Conservation (phyloP, 169 alveolate genomes). For the Eimeria falciformis region DNA sequence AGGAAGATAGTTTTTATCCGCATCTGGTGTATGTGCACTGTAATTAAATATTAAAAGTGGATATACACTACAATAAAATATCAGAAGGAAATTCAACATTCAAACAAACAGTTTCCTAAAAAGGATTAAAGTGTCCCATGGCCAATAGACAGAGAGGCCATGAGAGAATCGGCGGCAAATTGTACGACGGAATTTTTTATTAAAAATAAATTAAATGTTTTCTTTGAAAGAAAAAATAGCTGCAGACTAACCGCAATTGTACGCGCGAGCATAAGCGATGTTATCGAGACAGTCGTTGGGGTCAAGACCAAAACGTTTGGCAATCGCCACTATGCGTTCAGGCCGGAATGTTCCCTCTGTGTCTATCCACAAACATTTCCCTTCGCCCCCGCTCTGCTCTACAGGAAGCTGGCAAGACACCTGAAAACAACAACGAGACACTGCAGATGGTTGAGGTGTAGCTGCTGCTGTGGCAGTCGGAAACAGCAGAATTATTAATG, state of each 20-base stretch:
- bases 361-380: constrained; percentile 98
- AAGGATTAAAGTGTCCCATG: background rate
- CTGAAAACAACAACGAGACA: constrained; percentile 48
- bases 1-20: too few species aligned
- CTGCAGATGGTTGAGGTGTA: too few species aligned
- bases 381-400: constrained; percentile 97
- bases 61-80: background rate
- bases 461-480: too few species aligned
- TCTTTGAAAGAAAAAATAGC: constrained; percentile 74
- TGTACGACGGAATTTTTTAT: background rate
- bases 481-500: too few species aligned
- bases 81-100: background rate
- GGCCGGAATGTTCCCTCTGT: constrained; percentile 99
- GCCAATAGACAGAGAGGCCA: background rate
- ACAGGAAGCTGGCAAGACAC: constrained; percentile 94
- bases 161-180: background rate
- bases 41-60: background rate
- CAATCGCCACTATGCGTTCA: constrained; percentile 97
- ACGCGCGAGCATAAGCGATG: constrained; percentile 98
- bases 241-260: constrained; percentile 85
- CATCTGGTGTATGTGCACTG: background rate
- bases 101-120: background rate
- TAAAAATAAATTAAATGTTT: background rate
- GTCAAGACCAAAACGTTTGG: constrained; percentile 96
- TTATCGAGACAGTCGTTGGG: constrained; percentile 97